These are phyloP conservation scores for Fonsecaea pedrosoi DNA, from an alignment of 2,329 filamentous ascomycete species.

Conservation along the genomic window DNA sequence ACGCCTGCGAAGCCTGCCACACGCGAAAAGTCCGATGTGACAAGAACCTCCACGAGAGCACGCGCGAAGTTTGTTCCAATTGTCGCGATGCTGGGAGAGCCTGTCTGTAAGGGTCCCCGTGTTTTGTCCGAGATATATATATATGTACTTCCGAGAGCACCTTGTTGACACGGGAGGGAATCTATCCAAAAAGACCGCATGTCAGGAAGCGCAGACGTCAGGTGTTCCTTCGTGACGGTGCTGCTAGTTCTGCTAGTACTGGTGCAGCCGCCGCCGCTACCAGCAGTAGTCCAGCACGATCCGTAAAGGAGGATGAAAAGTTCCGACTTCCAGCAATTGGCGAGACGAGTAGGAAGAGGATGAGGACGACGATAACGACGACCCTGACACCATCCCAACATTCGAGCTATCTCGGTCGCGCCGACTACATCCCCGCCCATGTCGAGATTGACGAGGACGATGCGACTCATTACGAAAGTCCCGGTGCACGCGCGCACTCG, in stretches of 20 bases:
- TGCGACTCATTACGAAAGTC: constrained; percentile 39
- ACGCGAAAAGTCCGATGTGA: constrained; percentile 23
- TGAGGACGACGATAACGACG: too few species aligned
- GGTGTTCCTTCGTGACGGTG: background rate
- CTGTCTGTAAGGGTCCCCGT: constrained; percentile 12
- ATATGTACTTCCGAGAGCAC: background rate
- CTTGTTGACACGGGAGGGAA: background rate
- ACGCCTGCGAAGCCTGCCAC: constrained; percentile 19
- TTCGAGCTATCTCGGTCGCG: constrained; percentile 44
- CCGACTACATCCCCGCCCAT: constrained; percentile 43
- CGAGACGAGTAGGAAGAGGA: background rate
- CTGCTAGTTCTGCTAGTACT: too few species aligned
- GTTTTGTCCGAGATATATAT: background rate
- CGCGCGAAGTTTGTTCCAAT: constrained; percentile 18
- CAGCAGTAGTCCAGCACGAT: background rate
- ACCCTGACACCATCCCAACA: constrained; percentile 13
- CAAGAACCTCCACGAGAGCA: constrained; percentile 18
- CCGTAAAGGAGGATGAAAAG: background rate
- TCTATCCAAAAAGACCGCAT: constrained; percentile 11
- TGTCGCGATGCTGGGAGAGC: constrained; percentile 15
- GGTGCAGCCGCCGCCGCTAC: too few species aligned
- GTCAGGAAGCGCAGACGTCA: constrained; percentile 17
- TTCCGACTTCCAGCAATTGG: background rate
- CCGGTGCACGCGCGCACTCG: background rate
- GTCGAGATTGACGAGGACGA: constrained; percentile 42